Base-by-base conservation (phyloP, 2,329 filamentous ascomycete genomes). In the Penicillium polonicum region DNA sequence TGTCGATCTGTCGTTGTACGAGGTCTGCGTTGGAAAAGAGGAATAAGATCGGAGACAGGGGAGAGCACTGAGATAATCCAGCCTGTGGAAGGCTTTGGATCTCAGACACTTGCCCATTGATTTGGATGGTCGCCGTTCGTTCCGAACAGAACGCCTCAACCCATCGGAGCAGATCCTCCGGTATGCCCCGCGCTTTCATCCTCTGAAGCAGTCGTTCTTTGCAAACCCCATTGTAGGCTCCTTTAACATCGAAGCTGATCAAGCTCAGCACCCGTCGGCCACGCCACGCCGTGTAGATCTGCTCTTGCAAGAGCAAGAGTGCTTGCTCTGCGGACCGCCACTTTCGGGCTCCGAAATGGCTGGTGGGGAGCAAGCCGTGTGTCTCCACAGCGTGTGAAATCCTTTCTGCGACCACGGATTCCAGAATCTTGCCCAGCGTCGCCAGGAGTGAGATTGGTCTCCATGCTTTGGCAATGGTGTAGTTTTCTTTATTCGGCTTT, bases 281-380 rank as follows among this genome's bases (percentile, higher is more conserved):
- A 4, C 53, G 65, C 74, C n/a, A n/a, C n/a, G n/a, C n/a, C n/a
- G n/a, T n/a, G n/a, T n/a, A n/a, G n/a, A n/a, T n/a, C n/a, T n/a
- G 50, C 44, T 64, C 60, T 25, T 68, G 46, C 17, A 75, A 42
- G 38, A 72, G 58, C 2, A 70, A 8, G 5, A 78, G 68, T 54
- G 72, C 71, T 50, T 76, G 64, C 60, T 71, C 69, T 27, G 67
- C 66, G 31, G 70, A 74, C 41, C 68, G 64, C 58, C 73, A 64
- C 55, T 75, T 76, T 39, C 72, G 60, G 33, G 70, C 75, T 31
- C 72, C 69, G 57, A 76, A 75, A 60, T 77, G 68, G 52, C 69
- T 76, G 9, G 68, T 71, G 6, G 70, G 73, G 43, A 77, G 67
- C 23, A 74, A 59, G 8, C 62, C 60, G 38, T 67, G 58, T 0